Percentiles rank a stretch among this genome's conserved stretches.
Conservation (phyloP, 768 basidiomycete species). For the Lactarius deliciosus region DNA sequence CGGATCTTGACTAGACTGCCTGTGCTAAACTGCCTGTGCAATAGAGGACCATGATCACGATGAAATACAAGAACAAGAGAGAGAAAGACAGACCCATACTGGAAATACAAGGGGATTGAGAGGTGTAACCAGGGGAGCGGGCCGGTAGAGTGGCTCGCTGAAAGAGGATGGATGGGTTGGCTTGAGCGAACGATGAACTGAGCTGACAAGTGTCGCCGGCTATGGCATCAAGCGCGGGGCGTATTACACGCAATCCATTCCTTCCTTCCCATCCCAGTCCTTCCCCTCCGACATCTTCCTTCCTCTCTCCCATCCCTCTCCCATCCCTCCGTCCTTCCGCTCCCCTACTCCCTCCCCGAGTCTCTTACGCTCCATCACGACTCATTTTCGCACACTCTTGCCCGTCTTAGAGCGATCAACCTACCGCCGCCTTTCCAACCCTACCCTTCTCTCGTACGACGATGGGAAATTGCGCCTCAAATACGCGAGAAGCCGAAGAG, state of each 20-base stretch:
- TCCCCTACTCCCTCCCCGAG: background rate
- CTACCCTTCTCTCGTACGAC: background rate
- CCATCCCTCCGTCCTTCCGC: background rate
- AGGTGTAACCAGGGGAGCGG: background rate
- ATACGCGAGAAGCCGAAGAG: conserved; percentile 52
- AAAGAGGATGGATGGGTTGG: no score
- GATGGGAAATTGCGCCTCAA: conserved; percentile 73
- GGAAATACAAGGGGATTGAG: background rate
- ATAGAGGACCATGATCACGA: background rate
- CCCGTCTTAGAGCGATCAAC: background rate
- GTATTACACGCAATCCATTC: background rate
- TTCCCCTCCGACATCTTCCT: background rate
- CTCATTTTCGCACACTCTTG: background rate
- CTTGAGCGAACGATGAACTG: background rate
- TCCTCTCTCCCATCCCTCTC: background rate
- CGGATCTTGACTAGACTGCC: background rate
- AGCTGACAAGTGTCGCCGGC: conserved; percentile 1
- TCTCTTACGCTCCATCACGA: background rate
- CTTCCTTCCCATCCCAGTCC: background rate
- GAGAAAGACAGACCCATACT: background rate
- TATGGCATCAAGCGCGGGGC: background rate
- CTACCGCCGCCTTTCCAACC: background rate
- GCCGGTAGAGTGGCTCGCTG: background rate
- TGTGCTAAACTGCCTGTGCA: background rate
- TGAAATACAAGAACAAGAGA: background rate